Percentiles rank a stretch among this genome's conserved stretches.
phyloP scores from a whole-genome alignment of 306 rosid species.

The Cucurbita argyrosperma region DNA sequence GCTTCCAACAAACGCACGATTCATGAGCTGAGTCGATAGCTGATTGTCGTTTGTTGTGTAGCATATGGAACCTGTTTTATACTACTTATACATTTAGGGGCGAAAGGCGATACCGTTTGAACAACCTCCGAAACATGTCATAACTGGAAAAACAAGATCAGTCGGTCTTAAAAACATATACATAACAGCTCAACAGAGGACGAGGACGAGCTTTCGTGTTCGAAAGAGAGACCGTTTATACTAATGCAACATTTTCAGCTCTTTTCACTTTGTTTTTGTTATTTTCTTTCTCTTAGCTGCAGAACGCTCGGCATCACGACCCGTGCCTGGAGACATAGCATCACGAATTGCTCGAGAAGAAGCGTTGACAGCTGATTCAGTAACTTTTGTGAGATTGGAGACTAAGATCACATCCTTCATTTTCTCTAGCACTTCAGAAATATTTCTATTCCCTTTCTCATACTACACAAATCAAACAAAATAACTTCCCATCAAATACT shows the following conservation, averaged over 20 bases:
- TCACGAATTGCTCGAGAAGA: constrained; percentile 22
- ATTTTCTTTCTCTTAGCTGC: constrained; percentile 27
- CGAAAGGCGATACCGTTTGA: not conserved
- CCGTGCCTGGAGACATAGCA: not conserved
- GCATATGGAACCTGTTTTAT: too few species aligned
- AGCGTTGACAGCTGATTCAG: constrained; percentile 30
- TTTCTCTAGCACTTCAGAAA: constrained; percentile 28
- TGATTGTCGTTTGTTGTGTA: not conserved
- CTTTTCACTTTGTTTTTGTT: constrained; percentile 1
- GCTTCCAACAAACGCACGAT: not conserved
- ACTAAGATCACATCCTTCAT: constrained; percentile 34
- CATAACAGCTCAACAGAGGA: not conserved
- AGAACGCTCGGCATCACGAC: not conserved
- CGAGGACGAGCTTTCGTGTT: too few species aligned
- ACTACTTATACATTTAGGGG: too few species aligned
- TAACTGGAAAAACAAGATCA: not conserved
- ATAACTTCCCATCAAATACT: too few species aligned
- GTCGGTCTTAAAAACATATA: not conserved
- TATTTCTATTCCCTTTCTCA: constrained; percentile 26
- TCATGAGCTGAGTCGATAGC: not conserved
- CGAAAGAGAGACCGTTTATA: not conserved
- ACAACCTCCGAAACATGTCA: not conserved
- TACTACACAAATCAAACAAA: constrained; percentile 28
- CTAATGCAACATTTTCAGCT: not conserved
- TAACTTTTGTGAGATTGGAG: constrained; percentile 30